Percentiles rank a stretch among this genome's conserved stretches.
Conservation (phyloP, 2,329 filamentous ascomycete species). For the Cordyceps farinosa region DNA sequence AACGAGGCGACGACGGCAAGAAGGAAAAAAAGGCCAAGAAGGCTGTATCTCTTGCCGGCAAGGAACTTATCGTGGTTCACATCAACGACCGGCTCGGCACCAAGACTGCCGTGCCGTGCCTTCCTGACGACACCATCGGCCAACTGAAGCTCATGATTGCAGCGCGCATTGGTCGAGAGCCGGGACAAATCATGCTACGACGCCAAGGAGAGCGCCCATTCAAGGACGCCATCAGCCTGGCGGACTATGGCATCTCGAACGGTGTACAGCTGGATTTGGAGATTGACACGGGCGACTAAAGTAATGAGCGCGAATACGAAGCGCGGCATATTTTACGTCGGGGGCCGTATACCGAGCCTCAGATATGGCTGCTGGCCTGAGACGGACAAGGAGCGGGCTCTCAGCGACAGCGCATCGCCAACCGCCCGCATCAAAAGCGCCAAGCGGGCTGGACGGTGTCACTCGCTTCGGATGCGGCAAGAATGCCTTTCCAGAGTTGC, state of each 20-base stretch:
- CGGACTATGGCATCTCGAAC: slow-evolving; percentile 92
- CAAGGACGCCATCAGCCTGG: slow-evolving; percentile 82
- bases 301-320: not conserved
- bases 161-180: slow-evolving; percentile 79
- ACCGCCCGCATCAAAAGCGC: not conserved
- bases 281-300: slow-evolving; percentile 58
- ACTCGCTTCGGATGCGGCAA: not conserved
- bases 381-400: not conserved
- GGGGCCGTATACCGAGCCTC: not conserved
- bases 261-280: slow-evolving; percentile 69
- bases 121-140: slow-evolving; percentile 77
- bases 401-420: not conserved
- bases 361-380: not conserved
- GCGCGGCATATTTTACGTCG: not conserved
- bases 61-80: slow-evolving; percentile 90
- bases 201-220: slow-evolving; percentile 90
- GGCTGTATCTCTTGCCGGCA: slow-evolving; percentile 37
- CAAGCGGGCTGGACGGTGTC: not conserved
- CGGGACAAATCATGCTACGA: slow-evolving; percentile 88
- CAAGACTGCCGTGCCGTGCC: slow-evolving; percentile 89
- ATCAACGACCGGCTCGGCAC: slow-evolving; percentile 95
- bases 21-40: slow-evolving; percentile 37
- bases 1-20: slow-evolving; percentile 32
- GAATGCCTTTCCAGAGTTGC: not conserved
- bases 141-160: slow-evolving; percentile 91